Percentiles rank a stretch among this genome's conserved stretches.
phyloP scores from a whole-genome alignment of 2,329 filamentous ascomycete genomes.

The Gliomastix tumulicola region DNA sequence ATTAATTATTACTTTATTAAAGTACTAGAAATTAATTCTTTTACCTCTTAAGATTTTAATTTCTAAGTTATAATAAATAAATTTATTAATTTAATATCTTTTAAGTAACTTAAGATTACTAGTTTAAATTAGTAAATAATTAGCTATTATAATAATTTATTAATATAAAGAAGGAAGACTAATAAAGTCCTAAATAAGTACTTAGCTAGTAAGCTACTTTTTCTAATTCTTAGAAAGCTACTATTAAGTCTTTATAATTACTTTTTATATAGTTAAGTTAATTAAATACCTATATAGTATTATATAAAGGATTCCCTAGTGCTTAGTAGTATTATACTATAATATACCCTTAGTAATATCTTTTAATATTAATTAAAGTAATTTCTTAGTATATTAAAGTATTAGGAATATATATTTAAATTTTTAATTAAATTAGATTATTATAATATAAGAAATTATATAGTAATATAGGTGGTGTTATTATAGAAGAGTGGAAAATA shows the following conservation, averaged over 20 bases:
- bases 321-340: background rate
- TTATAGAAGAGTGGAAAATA: too few relatives aligned
- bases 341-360: background rate
- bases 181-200: background rate
- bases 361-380: background rate
- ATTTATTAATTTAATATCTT: slow-evolving; percentile 1
- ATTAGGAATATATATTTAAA: background rate
- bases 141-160: background rate
- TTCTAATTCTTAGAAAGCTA: background rate
- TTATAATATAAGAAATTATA: background rate
- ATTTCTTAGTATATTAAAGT: background rate
- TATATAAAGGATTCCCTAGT: background rate
- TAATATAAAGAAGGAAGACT: background rate
- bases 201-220: background rate
- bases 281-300: background rate
- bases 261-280: background rate
- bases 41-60: background rate
- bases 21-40: slow-evolving; percentile 1
- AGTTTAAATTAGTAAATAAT: background rate
- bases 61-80: slow-evolving; percentile 1
- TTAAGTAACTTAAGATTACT: background rate
- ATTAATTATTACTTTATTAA: background rate
- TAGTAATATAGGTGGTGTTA: background rate
- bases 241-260: background rate
- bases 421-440: background rate